phyloP scores from a whole-genome alignment of 2,329 filamentous ascomycete genomes.

The Diplodia corticola region DNA sequence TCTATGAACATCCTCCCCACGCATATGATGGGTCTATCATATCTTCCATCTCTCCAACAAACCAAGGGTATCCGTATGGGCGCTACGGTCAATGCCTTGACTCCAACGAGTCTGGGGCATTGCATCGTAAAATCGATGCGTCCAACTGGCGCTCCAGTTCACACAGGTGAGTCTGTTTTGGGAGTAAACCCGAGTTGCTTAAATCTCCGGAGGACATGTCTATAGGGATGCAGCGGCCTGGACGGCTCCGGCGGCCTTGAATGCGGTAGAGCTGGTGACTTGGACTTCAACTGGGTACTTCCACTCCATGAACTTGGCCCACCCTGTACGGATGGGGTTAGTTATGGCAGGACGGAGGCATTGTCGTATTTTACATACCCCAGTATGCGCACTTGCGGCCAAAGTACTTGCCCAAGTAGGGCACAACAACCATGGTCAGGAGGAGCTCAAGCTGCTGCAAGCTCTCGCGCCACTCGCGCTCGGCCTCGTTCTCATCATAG shows the following conservation, averaged over 20 bases:
- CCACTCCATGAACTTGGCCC: constrained; percentile 94
- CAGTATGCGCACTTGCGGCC: constrained; percentile 94
- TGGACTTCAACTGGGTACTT: constrained; percentile 78
- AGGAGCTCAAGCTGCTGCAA: constrained; percentile 91
- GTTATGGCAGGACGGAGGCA: constrained; percentile 20
- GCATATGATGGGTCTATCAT: neutral
- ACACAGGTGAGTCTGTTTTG: neutral
- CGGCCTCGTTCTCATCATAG: constrained; percentile 67
- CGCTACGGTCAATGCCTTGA: neutral
- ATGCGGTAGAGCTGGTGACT: constrained; percentile 47
- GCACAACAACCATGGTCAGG: constrained; percentile 90
- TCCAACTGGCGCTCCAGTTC: neutral
- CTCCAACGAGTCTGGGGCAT: neutral
- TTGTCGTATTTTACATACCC: constrained; percentile 62
- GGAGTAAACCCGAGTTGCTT: neutral
- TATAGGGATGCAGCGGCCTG: constrained; percentile 49
- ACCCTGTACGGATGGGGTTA: constrained; percentile 59
- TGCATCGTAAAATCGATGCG: neutral
- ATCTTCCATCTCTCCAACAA: neutral
- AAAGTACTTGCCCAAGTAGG: constrained; percentile 92
- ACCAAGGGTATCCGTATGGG: neutral
- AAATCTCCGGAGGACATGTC: neutral
- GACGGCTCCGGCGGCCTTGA: constrained; percentile 49
- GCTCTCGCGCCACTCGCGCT: constrained; percentile 92
- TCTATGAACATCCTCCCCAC: constrained; percentile 9